Evolutionary conservation across 106 monocot species (phyloP).

Genomic region (Vanilla planifolia): DNA sequence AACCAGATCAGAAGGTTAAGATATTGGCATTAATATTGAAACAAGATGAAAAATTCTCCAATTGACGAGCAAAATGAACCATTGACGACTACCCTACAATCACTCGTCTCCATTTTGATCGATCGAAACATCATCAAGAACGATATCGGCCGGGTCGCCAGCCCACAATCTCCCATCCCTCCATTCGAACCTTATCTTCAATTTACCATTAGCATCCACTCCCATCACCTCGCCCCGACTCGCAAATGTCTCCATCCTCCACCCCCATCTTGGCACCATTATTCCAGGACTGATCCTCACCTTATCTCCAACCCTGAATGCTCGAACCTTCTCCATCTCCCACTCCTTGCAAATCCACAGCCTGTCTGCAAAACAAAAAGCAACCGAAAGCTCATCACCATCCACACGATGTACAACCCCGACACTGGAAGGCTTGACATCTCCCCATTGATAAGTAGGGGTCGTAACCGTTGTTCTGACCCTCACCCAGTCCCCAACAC

Average conservation of each 20-base stretch:
- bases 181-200: conserved; percentile 89
- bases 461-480: conserved; percentile 53
- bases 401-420: conserved; percentile 84
- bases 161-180: conserved; percentile 79
- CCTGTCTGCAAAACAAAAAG: conserved; percentile 85
- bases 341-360: conserved; percentile 82
- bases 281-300: conserved; percentile 69
- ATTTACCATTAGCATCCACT: conserved; percentile 95
- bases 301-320: conserved; percentile 74
- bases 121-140: conserved; percentile 29
- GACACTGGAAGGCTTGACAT: conserved; percentile 65
- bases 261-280: conserved; percentile 77
- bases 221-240: conserved; percentile 80
- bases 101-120: neutral
- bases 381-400: conserved; percentile 67
- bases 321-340: conserved; percentile 82
- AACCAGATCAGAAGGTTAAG: neutral
- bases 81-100: conserved; percentile 22
- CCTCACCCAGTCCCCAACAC: conserved; percentile 90
- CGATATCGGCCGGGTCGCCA: conserved; percentile 89
- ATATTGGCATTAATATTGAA: conserved; percentile 4
- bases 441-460: conserved; percentile 93
- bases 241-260: conserved; percentile 85
- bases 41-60: neutral
- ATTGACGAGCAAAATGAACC: conserved; percentile 1